A percentile compares a stretch with the other conserved stretches of the same genome.
These are phyloP conservation scores for Penicillium odoratum DNA, from an alignment of 495 filamentous ascomycete genomes.

Conservation along the genomic window DNA sequence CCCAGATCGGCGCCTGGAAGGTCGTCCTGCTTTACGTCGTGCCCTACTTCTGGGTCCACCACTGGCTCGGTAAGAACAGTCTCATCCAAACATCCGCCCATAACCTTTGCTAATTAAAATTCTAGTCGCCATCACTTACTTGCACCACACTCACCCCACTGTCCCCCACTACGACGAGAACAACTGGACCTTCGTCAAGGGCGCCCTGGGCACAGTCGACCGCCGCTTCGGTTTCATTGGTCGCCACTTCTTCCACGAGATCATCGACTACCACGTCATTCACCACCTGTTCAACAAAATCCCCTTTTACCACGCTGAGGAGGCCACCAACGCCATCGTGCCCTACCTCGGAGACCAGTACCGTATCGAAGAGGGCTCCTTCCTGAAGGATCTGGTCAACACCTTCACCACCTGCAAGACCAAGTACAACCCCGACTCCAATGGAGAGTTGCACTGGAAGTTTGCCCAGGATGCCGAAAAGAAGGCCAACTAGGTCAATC, in stretches of 20 bases:
- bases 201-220: conserved; percentile 84
- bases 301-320: conserved; percentile 89
- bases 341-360: conserved; percentile 82
- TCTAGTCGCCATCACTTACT: conserved; percentile 78
- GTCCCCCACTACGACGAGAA: conserved; percentile 79
- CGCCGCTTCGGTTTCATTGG: conserved; percentile 89
- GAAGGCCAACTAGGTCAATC: conserved; percentile 19
- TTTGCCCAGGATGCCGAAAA: conserved; percentile 8
- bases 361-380: conserved; percentile 33
- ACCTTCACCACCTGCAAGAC: conserved; percentile 26
- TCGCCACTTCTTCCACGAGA: conserved; percentile 82
- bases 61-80: conserved; percentile 53
- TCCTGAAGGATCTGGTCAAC: conserved; percentile 20
- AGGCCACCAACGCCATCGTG: conserved; percentile 82
- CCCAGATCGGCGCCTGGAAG: conserved; percentile 51
- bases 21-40: conserved; percentile 52
- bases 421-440: conserved; percentile 16
- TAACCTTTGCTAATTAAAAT: not conserved
- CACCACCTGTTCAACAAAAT: conserved; percentile 86
- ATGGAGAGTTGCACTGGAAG: conserved; percentile 24
- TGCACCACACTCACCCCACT: conserved; percentile 85
- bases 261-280: conserved; percentile 88
- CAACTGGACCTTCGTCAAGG: conserved; percentile 82
- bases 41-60: conserved; percentile 62
- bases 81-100: not conserved